phyloP scores from a whole-genome alignment of 2,329 filamentous ascomycete species.

The Fusarium torreyae region DNA sequence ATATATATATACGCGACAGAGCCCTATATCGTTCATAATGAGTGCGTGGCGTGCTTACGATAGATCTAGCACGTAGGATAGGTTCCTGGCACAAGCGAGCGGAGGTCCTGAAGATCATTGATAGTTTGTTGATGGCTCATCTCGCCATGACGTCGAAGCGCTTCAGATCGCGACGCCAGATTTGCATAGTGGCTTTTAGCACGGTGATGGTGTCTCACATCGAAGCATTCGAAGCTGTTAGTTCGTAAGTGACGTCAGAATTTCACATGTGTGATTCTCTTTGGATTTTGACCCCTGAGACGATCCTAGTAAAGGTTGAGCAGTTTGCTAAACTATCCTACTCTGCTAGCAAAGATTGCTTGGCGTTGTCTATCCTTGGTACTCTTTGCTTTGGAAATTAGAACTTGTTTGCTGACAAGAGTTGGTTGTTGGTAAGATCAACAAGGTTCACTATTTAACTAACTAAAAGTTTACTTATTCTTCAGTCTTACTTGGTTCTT shows the following conservation, averaged over 20 bases:
- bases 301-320: not conserved
- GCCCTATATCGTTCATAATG: not conserved
- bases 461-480: too few species aligned
- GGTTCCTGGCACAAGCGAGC: not conserved
- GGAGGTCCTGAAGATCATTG: not conserved
- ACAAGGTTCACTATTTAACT: not conserved
- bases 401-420: not conserved
- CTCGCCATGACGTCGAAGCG: constrained; percentile 16
- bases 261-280: not conserved
- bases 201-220: constrained; percentile 1
- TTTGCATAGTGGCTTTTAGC: constrained; percentile 5
- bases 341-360: not conserved
- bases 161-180: not conserved
- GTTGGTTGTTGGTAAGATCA: not conserved
- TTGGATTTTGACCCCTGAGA: not conserved
- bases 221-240: not conserved
- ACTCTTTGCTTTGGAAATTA: not conserved
- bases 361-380: not conserved
- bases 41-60: constrained; percentile 1
- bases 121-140: not conserved
- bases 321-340: not conserved
- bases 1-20: constrained; percentile 2
- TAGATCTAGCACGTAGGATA: not conserved
- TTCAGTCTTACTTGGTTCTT: too few species aligned
- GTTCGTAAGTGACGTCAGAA: not conserved